These are phyloP conservation scores for Magnolia officinalis DNA, from an alignment of 164 flowering plant species.

Conservation along the genomic window DNA sequence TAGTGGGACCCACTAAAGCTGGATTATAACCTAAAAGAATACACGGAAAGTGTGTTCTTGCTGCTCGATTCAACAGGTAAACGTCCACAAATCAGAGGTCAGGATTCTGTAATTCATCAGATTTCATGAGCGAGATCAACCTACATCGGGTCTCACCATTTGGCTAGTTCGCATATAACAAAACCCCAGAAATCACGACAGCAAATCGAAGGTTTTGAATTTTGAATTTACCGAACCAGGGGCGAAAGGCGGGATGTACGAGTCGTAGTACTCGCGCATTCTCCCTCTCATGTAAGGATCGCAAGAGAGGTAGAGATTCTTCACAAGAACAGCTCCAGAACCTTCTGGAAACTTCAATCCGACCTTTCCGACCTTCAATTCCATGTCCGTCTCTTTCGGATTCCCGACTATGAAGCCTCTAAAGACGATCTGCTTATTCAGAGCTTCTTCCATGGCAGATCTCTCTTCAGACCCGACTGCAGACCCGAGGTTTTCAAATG, in stretches of 20 bases:
- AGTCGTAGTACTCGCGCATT: conserved; percentile 27
- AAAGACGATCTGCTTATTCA: conserved; percentile 39
- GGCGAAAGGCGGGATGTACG: conserved; percentile 32
- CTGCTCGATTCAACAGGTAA: no score
- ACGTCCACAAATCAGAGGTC: no score
- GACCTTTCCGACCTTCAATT: conserved; percentile 23
- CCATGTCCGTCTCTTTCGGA: conserved; percentile 42
- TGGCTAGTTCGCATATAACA: no score
- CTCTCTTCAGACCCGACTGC: not conserved
- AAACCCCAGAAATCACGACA: not conserved
- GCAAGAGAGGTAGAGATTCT: conserved; percentile 38
- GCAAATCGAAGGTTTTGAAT: not conserved
- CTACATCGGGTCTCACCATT: no score
- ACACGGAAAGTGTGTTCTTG: no score
- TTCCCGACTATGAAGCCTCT: conserved; percentile 23
- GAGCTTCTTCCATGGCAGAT: conserved; percentile 1
- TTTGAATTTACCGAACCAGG: conserved; percentile 25
- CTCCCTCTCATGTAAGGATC: conserved; percentile 43
- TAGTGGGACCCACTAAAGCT: no score
- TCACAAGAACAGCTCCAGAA: conserved; percentile 27
- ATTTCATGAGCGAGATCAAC: no score
- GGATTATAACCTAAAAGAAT: no score
- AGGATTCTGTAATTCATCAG: no score
- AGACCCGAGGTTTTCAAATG: not conserved
- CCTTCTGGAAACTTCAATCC: conserved; percentile 19